Conservation (phyloP, 768 basidiomycete species). For the Russula sp. region DNA sequence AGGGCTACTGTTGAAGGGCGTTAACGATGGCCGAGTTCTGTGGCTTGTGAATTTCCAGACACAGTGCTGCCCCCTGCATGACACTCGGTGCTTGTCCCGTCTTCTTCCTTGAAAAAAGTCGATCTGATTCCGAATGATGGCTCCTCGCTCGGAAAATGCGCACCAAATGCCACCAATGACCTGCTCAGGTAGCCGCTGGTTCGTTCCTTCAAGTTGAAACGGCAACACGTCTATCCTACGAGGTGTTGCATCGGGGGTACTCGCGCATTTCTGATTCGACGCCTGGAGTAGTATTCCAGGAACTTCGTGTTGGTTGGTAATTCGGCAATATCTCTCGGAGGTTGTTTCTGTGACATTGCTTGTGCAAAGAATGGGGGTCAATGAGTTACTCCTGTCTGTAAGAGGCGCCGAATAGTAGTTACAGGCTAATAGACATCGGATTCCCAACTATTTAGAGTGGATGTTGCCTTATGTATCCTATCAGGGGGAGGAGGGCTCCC, state of each 20-base stretch:
- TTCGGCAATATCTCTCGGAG: constrained; percentile 5
- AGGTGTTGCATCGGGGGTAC: neutral
- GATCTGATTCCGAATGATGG: neutral
- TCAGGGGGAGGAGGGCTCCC: no score
- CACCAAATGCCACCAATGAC: neutral
- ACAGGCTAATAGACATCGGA: no score
- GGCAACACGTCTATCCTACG: neutral
- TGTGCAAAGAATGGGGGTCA: no score
- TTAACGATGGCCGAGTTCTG: neutral
- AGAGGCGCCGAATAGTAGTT: no score
- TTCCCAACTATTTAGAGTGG: no score
- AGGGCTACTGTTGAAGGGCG: neutral
- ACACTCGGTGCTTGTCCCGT: neutral
- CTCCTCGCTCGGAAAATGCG: neutral
- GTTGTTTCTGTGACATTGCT: no score
- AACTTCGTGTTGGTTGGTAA: neutral
- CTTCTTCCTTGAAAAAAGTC: neutral
- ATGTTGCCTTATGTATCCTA: no score
- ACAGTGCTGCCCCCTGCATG: neutral
- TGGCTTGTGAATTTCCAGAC: neutral
- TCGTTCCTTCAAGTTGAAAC: neutral
- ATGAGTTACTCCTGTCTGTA: no score
- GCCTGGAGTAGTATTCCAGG: neutral
- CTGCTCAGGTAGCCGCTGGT: neutral
- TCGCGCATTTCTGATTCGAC: neutral